Conservation (phyloP, 352 stramenopile genomes). For the Phytophthora nicotianae region DNA sequence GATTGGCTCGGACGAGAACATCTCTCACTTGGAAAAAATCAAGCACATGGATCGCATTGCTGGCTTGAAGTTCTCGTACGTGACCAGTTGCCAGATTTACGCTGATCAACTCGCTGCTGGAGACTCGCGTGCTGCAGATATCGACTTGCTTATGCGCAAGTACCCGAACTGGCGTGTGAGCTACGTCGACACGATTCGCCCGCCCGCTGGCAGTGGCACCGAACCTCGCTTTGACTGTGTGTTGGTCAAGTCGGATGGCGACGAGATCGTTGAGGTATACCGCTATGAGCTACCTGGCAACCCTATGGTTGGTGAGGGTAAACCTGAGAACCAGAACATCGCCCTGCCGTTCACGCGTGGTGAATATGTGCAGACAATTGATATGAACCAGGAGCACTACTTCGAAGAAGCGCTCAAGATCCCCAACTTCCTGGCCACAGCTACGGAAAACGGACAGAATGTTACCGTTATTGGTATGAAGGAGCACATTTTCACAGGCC, state of each 20-base stretch:
- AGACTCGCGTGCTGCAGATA: constrained; percentile 91
- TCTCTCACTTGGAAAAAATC: constrained; percentile 89
- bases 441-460: constrained; percentile 61
- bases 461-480: constrained; percentile 90
- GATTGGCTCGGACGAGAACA: constrained; percentile 83
- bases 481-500: constrained; percentile 90
- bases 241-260: constrained; percentile 80
- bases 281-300: constrained; percentile 86
- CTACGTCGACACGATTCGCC: constrained; percentile 88
- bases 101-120: constrained; percentile 75
- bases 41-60: constrained; percentile 90
- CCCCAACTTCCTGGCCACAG: constrained; percentile 85
- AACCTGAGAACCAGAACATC: constrained; percentile 90
- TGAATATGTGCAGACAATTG: constrained; percentile 90
- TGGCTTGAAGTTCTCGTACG: constrained; percentile 88
- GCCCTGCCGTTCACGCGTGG: constrained; percentile 85
- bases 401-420: constrained; percentile 92
- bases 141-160: constrained; percentile 97
- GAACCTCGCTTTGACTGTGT: constrained; percentile 85
- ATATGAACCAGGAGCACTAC: constrained; percentile 93
- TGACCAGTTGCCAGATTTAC: constrained; percentile 92
- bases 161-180: constrained; percentile 94
- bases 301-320: constrained; percentile 84
- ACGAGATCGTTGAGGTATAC: constrained; percentile 90
- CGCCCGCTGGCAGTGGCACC: constrained; percentile 60